Evolutionary conservation across 495 filamentous ascomycete genomes (phyloP).

Genomic region (Letharia lupina): DNA sequence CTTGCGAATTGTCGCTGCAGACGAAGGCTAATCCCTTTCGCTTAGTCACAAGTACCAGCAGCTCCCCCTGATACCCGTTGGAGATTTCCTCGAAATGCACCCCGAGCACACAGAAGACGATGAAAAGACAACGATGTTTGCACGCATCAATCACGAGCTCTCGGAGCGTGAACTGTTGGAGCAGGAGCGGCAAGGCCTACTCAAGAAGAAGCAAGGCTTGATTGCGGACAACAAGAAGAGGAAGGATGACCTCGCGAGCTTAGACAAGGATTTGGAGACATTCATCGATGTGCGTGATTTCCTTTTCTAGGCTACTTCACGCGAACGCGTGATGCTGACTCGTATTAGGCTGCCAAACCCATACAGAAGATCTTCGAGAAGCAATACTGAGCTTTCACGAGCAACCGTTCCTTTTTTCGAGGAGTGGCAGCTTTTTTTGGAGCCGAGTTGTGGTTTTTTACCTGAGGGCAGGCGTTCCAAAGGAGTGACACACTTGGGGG

Average conservation of each 20-base stretch:
- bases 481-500: not conserved
- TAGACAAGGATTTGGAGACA: slow-evolving; percentile 83
- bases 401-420: not conserved
- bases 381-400: slow-evolving; percentile 37
- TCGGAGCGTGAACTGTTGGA: slow-evolving; percentile 79
- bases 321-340: slow-evolving; percentile 15
- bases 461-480: not conserved
- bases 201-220: slow-evolving; percentile 84
- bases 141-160: slow-evolving; percentile 86
- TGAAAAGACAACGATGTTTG: slow-evolving; percentile 77
- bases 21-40: slow-evolving; percentile 11
- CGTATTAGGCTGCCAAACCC: slow-evolving; percentile 64
- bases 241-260: slow-evolving; percentile 80
- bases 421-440: not conserved
- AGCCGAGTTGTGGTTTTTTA: not conserved
- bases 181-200: slow-evolving; percentile 71
- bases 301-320: not conserved
- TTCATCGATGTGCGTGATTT: slow-evolving; percentile 55
- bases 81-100: slow-evolving; percentile 70
- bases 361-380: slow-evolving; percentile 79
- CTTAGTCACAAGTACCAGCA: slow-evolving; percentile 76
- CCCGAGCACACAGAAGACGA: slow-evolving; percentile 63
- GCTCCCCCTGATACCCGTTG: slow-evolving; percentile 73
- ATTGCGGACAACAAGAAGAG: slow-evolving; percentile 93
- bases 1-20: not conserved